Base-by-base conservation (phyloP, 176 grass and related monocot species). In the Ensete glaucum region DNA sequence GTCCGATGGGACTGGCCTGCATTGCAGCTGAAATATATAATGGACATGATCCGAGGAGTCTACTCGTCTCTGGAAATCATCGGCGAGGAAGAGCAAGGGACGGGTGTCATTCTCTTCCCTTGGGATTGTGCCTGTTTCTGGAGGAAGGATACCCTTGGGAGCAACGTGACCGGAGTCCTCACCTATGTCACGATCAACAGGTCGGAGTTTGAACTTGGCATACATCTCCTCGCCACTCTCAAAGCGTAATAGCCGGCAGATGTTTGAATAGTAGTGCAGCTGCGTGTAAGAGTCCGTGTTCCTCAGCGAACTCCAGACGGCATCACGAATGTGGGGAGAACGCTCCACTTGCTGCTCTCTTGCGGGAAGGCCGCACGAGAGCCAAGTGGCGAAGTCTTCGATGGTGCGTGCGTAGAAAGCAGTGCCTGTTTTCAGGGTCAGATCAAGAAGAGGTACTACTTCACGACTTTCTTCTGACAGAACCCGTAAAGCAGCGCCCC, bases 231-330 rank as follows among this genome's bases (percentile, higher is more conserved):
- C 77, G 52, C 89, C 81, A n/a, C 88, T 78, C 10, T 88, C 85
- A 26, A 92, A 92, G 27, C 85, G 80, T 52, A 88, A 74, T 49
- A 92, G 66, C 69, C 89, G 83, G 69, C 83, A 88, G 25, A 92
- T 85, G 78, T 92, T 92, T 9, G 89, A 88, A 76, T 92, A 92
- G 71, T 92, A 92, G 17, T 92, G 89, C 22, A 92, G 83, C 71
- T 60, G 20, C 9, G 85, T 73, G 72, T 88, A 92, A 4, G 89
- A 92, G 66, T 88, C 63, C 71, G 89, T 85, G 65, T 83, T 79
- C 78, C 89, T 76, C 71, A 92, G 22, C 25, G 89, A 92, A 50
- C 83, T 78, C 89, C 89, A 92, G 2, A 92, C 89, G 16, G 89
- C 85, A 62, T 92, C 85, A 0, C 85, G 75, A 76, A 92, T 85